A percentile compares a stretch with the other conserved stretches of the same genome.
Conservation (phyloP, 83 land plant genomes). For the Larix sibirica region DNA sequence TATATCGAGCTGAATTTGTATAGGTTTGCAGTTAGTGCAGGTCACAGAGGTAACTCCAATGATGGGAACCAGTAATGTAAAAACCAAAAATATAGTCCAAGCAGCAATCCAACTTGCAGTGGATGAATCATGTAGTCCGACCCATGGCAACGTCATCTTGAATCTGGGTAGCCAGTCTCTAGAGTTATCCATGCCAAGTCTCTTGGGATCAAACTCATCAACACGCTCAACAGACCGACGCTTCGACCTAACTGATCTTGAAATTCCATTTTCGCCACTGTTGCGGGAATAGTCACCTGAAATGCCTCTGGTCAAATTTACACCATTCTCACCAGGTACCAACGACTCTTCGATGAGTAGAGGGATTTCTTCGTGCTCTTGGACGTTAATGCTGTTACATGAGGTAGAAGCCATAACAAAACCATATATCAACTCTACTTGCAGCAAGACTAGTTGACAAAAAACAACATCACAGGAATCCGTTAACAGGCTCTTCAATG, state of each 20-base stretch:
- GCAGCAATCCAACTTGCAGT: constrained; percentile 25
- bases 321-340: neutral
- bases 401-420: neutral
- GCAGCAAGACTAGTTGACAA: too few relatives aligned
- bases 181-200: too few relatives aligned
- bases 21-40: constrained; percentile 39
- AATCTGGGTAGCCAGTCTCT: neutral
- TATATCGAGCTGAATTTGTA: constrained; percentile 57
- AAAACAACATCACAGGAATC: too few relatives aligned
- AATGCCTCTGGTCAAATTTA: neutral
- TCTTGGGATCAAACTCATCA: too few relatives aligned
- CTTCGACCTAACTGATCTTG: neutral
- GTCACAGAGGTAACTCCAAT: constrained; percentile 54
- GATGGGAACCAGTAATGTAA: constrained; percentile 59
- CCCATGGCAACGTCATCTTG: neutral
- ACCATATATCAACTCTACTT: too few relatives aligned
- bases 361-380: neutral
- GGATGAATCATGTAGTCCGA: neutral
- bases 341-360: neutral
- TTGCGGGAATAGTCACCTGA: neutral
- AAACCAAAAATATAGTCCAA: constrained; percentile 67
- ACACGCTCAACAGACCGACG: neutral
- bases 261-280: neutral
- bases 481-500: too few relatives aligned
- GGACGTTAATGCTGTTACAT: neutral